Evolutionary conservation across 139 green algal species (phyloP), one percentile per base, ranked within the genome.

Genomic region (Zygnema cylindricum): DNA sequence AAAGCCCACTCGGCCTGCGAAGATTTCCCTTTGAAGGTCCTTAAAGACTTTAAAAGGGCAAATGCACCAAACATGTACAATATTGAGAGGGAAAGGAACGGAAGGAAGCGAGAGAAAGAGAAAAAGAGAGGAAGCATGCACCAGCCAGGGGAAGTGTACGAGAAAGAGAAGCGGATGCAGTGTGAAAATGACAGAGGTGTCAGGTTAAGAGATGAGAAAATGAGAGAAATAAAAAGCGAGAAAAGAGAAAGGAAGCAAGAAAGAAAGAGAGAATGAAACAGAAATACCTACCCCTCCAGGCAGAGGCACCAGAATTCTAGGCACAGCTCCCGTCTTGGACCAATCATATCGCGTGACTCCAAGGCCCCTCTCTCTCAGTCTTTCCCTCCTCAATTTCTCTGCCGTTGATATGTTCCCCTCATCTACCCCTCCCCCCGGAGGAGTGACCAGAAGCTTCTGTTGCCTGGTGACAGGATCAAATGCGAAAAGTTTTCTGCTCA

Each of bases 341-440:
- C 90, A 93, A 2, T 90, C 85, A 43, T 91, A 93, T 25, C 90
- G 82, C 54, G 90, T 93, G 23, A 93, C 42, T 7, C 90, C 90
- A 33, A 92, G 57, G 11, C 82, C 83, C 7, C 76, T 43, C 76
- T 93, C 90, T 1, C 90, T 69, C 40, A 84, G 41, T 57, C 90
- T 42, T 54, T 93, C 90, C 25, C 90, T 69, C 43, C 82, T 82
- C 33, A 93, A 75, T 77, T 88, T 84, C 71, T 93, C 90, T 0
- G 39, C 86, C 36, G 55, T 89, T 16, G 90, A 90, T 0, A 92
- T 36, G 42, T 89, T 82, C 30, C 39, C 49, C 78, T 93, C 90
- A 35, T 92, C 87, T 1, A 90, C 90, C 2, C 81, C 87, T 21
- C 76, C 75, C 1, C 90, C 87, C 3, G 81, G 49, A 0, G 90